Evolutionary conservation across 306 rosid species (phyloP).

Genomic region (Sindora glabra): DNA sequence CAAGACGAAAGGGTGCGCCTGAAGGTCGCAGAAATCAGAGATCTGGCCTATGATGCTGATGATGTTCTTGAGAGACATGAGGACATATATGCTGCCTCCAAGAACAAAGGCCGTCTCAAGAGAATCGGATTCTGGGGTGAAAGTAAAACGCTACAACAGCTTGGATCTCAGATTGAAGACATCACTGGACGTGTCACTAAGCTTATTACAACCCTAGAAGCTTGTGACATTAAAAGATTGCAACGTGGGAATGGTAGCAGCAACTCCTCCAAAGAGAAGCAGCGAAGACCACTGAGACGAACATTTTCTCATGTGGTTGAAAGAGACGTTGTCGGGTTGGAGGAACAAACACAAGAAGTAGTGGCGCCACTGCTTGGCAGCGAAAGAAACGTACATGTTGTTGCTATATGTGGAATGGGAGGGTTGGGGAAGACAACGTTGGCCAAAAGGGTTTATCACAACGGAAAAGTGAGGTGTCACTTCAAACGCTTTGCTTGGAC

Average conservation of each 20-base stretch:
- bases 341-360: conserved; percentile 10
- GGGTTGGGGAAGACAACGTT: conserved; percentile 59
- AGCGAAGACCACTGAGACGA: conserved; percentile 23
- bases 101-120: background rate
- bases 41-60: conserved; percentile 36
- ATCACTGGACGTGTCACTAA: conserved; percentile 20
- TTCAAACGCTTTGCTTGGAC: conserved; percentile 17
- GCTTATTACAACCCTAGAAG: conserved; percentile 21
- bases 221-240: conserved; percentile 21
- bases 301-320: conserved; percentile 40
- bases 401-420: conserved; percentile 48
- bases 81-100: conserved; percentile 1
- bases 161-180: conserved; percentile 16
- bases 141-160: conserved; percentile 3
- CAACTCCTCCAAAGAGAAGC: background rate
- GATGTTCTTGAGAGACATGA: conserved; percentile 38
- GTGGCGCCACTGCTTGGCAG: conserved; percentile 20
- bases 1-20: conserved; percentile 20
- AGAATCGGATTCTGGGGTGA: background rate
- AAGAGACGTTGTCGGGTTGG: conserved; percentile 35
- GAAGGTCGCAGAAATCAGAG: conserved; percentile 34
- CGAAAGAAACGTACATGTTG: conserved; percentile 7
- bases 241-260: background rate
- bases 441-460: conserved; percentile 31
- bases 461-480: conserved; percentile 14